Evolutionary conservation across 495 filamentous ascomycete genomes (phyloP), one percentile per base, ranked within the genome.

Genomic region (Neurospora sp.): DNA sequence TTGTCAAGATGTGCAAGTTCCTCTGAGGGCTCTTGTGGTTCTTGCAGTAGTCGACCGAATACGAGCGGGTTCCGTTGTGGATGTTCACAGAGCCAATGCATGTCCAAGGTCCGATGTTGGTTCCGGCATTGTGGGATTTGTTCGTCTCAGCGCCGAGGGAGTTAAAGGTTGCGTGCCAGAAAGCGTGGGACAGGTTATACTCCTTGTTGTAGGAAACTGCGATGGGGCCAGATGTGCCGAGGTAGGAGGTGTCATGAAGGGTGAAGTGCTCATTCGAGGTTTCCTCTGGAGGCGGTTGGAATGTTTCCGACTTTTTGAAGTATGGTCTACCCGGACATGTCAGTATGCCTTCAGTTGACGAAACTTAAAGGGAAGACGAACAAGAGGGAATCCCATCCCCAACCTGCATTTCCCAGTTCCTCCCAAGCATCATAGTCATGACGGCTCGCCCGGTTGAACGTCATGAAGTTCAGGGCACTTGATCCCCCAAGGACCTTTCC

Each of bases 361-460:
- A n/a, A n/a, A 70, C 9, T 38, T 39, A 27, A 31, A 27, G 18
- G 31, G 18, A 72, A 74, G 41, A 48, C 84, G 77, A 39, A 83
- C 80, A 85, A 75, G 39, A 89, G 76, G 20, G 77, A 79, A 7
- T 89, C 82, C 88, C 88, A 90, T 41, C 82, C 85, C 89, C 89
- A 91, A 2, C 87, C 87, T 3, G 77, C 73, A 31, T 87, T 86
- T 8, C 88, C 88, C 27, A 88, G 82, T 18, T 83, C 82, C 69
- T 83, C 83, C 89, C 89, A 91, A 54, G 82, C 82, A 78, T 90
- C 88, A 74, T 87, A 89, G 41, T 89, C 88, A 12, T 84, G 77
- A 54, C 82, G 83, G 40, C 82, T 87, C 0, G 85, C 88, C 10
- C 86, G 83, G 73, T 86, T 85, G 85, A 86, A 89, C n/a, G 83